phyloP scores from a whole-genome alignment of 257 asterid species.

The Nyctanthes arbortristis region DNA sequence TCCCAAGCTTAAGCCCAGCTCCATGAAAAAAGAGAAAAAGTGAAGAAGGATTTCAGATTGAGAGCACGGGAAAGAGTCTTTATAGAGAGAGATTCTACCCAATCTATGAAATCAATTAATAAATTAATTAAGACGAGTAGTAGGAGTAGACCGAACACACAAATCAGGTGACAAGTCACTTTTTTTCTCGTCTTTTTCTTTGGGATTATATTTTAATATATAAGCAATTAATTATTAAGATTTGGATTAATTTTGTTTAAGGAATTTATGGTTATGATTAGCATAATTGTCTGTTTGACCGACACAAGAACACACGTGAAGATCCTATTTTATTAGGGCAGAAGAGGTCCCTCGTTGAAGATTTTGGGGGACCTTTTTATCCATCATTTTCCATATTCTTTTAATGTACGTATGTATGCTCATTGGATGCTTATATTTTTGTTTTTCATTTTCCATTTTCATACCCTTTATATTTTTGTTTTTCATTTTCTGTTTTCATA shows the following conservation, averaged over 20 bases:
- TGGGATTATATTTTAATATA: constrained; percentile 21
- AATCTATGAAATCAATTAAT: constrained; percentile 35
- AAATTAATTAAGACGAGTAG: constrained; percentile 24
- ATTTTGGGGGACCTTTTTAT: constrained; percentile 57
- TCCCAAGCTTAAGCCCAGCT: constrained; percentile 73
- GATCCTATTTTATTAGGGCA: constrained; percentile 36
- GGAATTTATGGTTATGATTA: constrained; percentile 34
- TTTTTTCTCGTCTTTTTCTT: constrained; percentile 10
- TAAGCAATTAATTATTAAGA: neutral
- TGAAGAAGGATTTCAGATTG: constrained; percentile 23
- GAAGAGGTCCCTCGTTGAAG: constrained; percentile 52
- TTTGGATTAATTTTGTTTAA: neutral
- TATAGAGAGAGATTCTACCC: constrained; percentile 52
- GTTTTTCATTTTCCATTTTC: too few species aligned
- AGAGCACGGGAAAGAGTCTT: constrained; percentile 46
- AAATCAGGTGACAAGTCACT: constrained; percentile 25
- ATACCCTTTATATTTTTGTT: neutral
- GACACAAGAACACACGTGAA: constrained; percentile 65
- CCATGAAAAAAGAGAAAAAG: constrained; percentile 39
- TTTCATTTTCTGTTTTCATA: too few species aligned
- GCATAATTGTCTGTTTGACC: constrained; percentile 55
- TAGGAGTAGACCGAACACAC: constrained; percentile 42
- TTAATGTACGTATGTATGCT: neutral
- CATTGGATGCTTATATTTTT: too few species aligned
- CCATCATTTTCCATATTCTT: neutral